Percentiles rank a stretch among this genome's conserved stretches.
phyloP scores from a whole-genome alignment of 2,329 filamentous ascomycete species.

The Fusarium musae region DNA sequence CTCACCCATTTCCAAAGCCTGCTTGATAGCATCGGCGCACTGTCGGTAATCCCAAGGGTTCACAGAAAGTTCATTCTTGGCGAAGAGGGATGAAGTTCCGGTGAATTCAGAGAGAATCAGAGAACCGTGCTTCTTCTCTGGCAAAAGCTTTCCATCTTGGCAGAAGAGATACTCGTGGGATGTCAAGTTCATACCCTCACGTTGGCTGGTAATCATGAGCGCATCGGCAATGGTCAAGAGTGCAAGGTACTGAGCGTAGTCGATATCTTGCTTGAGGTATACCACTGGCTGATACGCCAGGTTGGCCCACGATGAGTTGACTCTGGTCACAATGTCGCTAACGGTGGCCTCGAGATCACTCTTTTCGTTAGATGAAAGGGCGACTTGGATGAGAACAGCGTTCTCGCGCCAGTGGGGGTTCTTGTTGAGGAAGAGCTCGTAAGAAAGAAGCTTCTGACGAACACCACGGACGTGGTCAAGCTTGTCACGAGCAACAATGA shows the following conservation, averaged over 20 bases:
- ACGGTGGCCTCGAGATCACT: conserved; percentile 88
- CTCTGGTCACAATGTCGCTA: conserved; percentile 92
- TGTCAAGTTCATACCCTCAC: conserved; percentile 97
- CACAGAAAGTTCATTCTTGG: conserved; percentile 81
- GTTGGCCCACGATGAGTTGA: conserved; percentile 92
- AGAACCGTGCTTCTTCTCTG: conserved; percentile 83
- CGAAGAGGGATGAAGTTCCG: conserved; percentile 87
- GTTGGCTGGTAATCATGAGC: conserved; percentile 92
- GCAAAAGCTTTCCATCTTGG: conserved; percentile 80
- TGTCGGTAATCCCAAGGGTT: conserved; percentile 96
- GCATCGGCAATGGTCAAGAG: conserved; percentile 89
- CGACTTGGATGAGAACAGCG: conserved; percentile 93
- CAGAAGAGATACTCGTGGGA: conserved; percentile 95
- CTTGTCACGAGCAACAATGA: conserved; percentile 95
- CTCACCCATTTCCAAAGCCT: conserved; percentile 81
- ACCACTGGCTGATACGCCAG: conserved; percentile 92
- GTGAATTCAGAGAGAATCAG: conserved; percentile 96
- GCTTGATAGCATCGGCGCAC: conserved; percentile 86
- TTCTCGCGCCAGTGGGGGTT: conserved; percentile 90
- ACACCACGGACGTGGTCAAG: conserved; percentile 93
- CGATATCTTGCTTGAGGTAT: conserved; percentile 94
- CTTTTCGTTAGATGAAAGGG: conserved; percentile 89
- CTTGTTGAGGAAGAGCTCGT: conserved; percentile 93
- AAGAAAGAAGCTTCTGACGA: conserved; percentile 90
- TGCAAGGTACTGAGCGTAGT: conserved; percentile 92